Conservation (phyloP, 345 rosid species). For the Citrus sinensis region DNA sequence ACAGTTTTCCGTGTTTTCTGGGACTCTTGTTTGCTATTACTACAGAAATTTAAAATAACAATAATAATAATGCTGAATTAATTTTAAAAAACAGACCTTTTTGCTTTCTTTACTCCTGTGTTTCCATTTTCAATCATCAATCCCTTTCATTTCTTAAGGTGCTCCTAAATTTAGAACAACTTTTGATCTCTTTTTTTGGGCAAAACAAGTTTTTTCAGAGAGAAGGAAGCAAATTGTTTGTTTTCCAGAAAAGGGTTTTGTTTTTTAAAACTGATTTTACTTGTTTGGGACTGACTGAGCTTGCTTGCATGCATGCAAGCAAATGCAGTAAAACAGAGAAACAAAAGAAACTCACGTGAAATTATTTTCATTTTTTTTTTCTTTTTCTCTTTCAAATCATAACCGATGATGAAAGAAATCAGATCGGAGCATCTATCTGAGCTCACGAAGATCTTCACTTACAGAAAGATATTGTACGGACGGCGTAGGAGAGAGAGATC, state of each 20-base stretch:
- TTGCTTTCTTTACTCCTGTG: neutral
- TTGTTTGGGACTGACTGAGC: too few relatives aligned
- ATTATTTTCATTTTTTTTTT: neutral
- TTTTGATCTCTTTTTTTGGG: neutral
- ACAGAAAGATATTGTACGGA: neutral
- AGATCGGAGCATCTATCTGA: neutral
- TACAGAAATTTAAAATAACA: neutral
- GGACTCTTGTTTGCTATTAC: neutral
- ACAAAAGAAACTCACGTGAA: constrained; percentile 16
- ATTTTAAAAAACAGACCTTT: neutral
- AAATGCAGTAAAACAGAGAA: neutral
- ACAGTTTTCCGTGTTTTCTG: constrained; percentile 6
- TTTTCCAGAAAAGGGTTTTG: neutral
- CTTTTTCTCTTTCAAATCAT: neutral
- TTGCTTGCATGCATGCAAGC: neutral
- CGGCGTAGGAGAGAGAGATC: neutral
- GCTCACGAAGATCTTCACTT: neutral
- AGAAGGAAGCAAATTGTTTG: constrained; percentile 1
- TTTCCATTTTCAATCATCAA: constrained; percentile 4
- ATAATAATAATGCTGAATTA: too few relatives aligned
- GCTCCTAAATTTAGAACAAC: neutral
- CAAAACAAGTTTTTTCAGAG: neutral
- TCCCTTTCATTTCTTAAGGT: neutral
- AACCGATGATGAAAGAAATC: neutral
- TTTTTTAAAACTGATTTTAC: neutral